Conservation (phyloP, 176 grass and related monocot genomes). For the Otatea glauca region DNA sequence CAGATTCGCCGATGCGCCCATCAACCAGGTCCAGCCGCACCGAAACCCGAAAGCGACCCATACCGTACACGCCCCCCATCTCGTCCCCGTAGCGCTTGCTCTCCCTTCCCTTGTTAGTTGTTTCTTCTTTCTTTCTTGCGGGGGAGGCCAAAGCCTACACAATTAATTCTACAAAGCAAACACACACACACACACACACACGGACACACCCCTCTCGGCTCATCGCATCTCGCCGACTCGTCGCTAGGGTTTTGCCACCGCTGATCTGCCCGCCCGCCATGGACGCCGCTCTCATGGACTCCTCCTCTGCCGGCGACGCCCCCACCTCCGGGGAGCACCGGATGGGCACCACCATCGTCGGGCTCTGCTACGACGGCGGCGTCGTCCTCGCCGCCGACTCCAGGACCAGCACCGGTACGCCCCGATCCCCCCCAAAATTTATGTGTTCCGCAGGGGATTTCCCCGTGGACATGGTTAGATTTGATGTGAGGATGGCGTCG, state of each 20-base stretch:
- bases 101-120: too few relatives aligned
- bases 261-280: neutral
- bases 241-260: neutral
- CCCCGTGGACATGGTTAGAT: neutral
- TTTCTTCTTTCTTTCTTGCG: constrained; percentile 29
- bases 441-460: neutral
- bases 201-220: neutral
- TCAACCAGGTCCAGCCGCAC: neutral
- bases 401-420: constrained; percentile 85
- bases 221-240: neutral
- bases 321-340: constrained; percentile 58
- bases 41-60: neutral
- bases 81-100: neutral
- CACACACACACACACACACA: too few relatives aligned
- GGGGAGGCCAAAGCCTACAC: neutral
- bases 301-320: constrained; percentile 34
- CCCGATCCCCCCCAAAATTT: neutral
- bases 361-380: constrained; percentile 80
- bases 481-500: neutral
- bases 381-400: constrained; percentile 90
- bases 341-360: constrained; percentile 90
- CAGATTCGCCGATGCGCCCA: neutral
- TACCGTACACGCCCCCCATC: neutral
- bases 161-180: neutral
- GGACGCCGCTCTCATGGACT: constrained; percentile 28